Percentiles rank a stretch among this genome's conserved stretches.
Evolutionary conservation across 108 stramenopile genomes (phyloP).

Genomic region (Nitzschia putrida): DNA sequence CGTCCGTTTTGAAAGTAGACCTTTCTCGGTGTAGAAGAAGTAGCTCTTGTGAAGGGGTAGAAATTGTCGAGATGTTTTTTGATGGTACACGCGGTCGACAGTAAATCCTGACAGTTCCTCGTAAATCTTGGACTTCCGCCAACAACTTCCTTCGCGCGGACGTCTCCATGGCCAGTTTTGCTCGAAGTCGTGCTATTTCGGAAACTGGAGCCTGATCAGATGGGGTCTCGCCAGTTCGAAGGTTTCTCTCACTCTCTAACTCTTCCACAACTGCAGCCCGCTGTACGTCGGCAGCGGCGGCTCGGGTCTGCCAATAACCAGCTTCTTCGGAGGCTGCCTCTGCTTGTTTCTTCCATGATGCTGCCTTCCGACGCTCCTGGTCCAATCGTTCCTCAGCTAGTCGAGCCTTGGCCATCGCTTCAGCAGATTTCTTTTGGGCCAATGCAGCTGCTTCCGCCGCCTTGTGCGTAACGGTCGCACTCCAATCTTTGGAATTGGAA

Average conservation of each 20-base stretch:
- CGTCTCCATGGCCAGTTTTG: constrained; percentile 75
- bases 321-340: constrained; percentile 78
- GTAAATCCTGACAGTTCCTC: constrained; percentile 80
- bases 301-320: constrained; percentile 72
- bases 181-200: constrained; percentile 58
- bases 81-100: constrained; percentile 53
- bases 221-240: constrained; percentile 46
- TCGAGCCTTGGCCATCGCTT: constrained; percentile 79
- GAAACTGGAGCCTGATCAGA: constrained; percentile 36
- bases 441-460: constrained; percentile 88
- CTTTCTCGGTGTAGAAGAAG: constrained; percentile 60
- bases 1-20: not conserved
- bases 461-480: constrained; percentile 85
- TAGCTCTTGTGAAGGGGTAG: constrained; percentile 69
- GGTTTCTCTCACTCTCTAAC: constrained; percentile 57
- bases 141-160: constrained; percentile 70
- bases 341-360: constrained; percentile 73
- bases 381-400: constrained; percentile 79
- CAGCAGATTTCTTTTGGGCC: constrained; percentile 83
- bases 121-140: constrained; percentile 76
- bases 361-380: constrained; percentile 55
- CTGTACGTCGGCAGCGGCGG: constrained; percentile 83
- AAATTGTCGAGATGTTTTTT: constrained; percentile 24
- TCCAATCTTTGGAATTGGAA: constrained; percentile 79
- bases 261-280: constrained; percentile 65